phyloP scores from a whole-genome alignment of 148 eudicot species.

The Silene latifolia region DNA sequence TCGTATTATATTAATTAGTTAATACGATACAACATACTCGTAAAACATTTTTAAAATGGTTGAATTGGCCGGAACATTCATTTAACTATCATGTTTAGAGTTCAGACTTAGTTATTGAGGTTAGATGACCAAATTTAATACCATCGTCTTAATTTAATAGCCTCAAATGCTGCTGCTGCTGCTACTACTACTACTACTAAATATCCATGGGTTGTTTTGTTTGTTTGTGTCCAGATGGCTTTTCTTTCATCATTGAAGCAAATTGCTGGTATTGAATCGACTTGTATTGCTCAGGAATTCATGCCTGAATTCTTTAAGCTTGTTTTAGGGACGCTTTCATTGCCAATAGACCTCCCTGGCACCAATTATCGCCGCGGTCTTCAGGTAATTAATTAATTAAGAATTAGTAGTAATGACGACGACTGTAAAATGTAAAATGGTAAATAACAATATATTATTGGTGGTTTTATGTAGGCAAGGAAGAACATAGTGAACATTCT shows the following conservation, averaged over 20 bases:
- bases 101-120: too few species aligned
- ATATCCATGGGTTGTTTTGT: background rate
- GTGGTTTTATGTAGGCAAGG: conserved; percentile 66
- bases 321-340: conserved; percentile 72
- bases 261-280: conserved; percentile 58
- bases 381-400: conserved; percentile 50
- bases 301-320: conserved; percentile 85
- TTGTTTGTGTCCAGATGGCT: conserved; percentile 59
- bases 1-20: too few species aligned
- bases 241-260: conserved; percentile 72
- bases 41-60: too few species aligned
- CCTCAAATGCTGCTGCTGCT: too few species aligned
- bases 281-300: conserved; percentile 47
- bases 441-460: too few species aligned
- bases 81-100: too few species aligned
- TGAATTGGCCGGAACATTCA: too few species aligned
- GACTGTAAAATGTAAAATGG: too few species aligned
- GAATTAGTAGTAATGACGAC: too few species aligned
- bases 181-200: background rate
- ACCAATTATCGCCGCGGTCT: conserved; percentile 69
- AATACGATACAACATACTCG: too few species aligned
- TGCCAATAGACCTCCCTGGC: conserved; percentile 87
- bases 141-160: too few species aligned
- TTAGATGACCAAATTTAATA: too few species aligned
- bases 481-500: conserved; percentile 58